Evolutionary conservation across 2,329 filamentous ascomycete species (phyloP), one percentile per base, ranked within the genome.

Genomic region (Emericellopsis cladophorae): DNA sequence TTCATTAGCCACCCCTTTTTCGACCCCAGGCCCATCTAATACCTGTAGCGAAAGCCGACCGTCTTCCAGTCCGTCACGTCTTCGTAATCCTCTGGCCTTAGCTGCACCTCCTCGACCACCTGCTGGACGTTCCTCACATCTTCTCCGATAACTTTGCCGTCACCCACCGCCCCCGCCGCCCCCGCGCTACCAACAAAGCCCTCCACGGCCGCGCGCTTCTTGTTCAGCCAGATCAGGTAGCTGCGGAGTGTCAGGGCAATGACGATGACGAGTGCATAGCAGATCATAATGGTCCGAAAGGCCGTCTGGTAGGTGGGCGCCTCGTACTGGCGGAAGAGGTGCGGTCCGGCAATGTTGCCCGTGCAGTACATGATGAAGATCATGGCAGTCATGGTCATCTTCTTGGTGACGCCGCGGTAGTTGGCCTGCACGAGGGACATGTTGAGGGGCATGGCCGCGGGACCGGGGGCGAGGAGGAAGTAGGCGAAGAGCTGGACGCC

Each of bases 51-150:
- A 45, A 79, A 80, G 0, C 75, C 76, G 15, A 65, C 52, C 1
- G 66, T 75, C 31, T 76, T 66, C 68, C 72, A 76, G 49, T 80
- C 76, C 2, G 76, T 79, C 3, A 71, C 54, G 52, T 79, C 74
- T 16, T 76, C 71, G 42, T 74, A 71, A 43, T 71, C 68, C 40
- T 65, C 61, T 0, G 63, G 57, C 15, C 58, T 54, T 18, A 70
- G 49, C 38, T 62, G 58, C 0, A 64, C 52, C 24, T 55, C 55
- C 10, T 51, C 49, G n/a, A 59, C 54, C n/a, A 51, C 54, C 32
- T 55, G 54, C 2, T 51, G 51, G 5, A 57, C 49, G 29, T 56
- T 46, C 1, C 48, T 49, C 1, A 45, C 42, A 12, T 45, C 47
- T 4, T 51, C 45, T 22, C 54, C 54, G 11, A 59, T 49, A 15